Evolutionary conservation across 1,284 basidiomycete genomes (phyloP), one percentile per base, ranked within the genome.

Genomic region (Pascua guehoae): DNA sequence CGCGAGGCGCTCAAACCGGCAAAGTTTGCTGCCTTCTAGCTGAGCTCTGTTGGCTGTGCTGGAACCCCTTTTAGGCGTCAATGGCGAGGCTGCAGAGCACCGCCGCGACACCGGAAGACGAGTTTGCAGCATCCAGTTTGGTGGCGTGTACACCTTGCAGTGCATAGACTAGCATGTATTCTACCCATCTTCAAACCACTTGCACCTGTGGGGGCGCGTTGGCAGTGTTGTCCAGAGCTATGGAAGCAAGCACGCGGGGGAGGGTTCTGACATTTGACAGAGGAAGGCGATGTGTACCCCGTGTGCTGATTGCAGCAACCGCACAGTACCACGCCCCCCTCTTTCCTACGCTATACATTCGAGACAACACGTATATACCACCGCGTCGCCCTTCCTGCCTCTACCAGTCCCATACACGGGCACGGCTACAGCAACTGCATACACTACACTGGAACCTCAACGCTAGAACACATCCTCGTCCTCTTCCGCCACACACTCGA

Each of bases 21-120:
- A 4, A 63, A 64, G 46, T 70, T 74, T 32, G 70, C 71, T 1
- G 74, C 70, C 18, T 77, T 75, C 60, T 78, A 66, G 50, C 43
- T 16, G 38, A n/a, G 24, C 7, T 32, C 24, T 32, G 24, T n/a
- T n/a, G 41, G 41, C 41, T 4, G 3, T 41, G 41, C 41, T 41
- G 41, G 12, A 14, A 32, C 24, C 7, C 24, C 7, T 32, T 32
- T 32, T 32, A 3, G 7, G 24, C 24, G 24, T 32, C 24, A 3
- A 32, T n/a, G n/a, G n/a, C n/a, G n/a, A n/a, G n/a, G n/a, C n/a
- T n/a, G 41, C 41, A 41, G 41, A 41, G 12, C 41, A 41, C 41
- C 24, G 24, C 24, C 24, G 24, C 24, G 24, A 32, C 24, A 32
- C 24, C 24, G 24, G n/a, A n/a, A n/a, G n/a, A n/a, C n/a, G n/a